Evolutionary conservation across 345 rosid species (phyloP), one percentile per base, ranked within the genome.

Genomic region (Hibiscus trionum): DNA sequence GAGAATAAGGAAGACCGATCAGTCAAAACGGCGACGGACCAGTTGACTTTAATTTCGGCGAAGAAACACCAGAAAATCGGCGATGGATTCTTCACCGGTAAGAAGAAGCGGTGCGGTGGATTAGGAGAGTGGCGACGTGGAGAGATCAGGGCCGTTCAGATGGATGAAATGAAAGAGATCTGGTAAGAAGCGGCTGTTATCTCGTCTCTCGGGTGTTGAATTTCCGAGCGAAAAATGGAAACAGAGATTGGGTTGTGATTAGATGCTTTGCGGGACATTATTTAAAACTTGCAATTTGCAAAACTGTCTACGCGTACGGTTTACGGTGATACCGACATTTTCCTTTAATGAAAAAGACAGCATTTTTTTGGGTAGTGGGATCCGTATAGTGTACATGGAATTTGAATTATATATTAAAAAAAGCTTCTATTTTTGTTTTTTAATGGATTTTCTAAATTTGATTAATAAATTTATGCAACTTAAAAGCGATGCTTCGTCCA

Each of bases 271-370:
- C 10, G 52, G 77, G 16, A 1, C 4, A 64, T 73, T 71, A 11
- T 60, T 60, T 65, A 55, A 46, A 29, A 37, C 39, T 56, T 17
- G 21, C 19, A 5, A 21, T 75, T 55, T 16, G 57, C 24, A 49
- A 4, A 50, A 50, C 19, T 16, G 19, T 49, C 52, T 4, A 69
- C 76, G 84, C 84, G 82, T 77, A 74, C 72, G 74, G 79, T 75
- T 39, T 56, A 70, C 73, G 80, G 69, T 71, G 82, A 71, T 4
- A 3, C 17, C 42, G 74, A 72, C 62, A 42, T 60, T 15, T 19
- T 11, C 6, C 57, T 7, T 29, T 29, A 29, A 29, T 29, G 24
- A 21, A 21, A 21, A 21, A 21, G 24, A 21, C 24, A 21, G 24
- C 24, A 21, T 21, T 21, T 21, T 21, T 21, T 21, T 21, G 24